Conservation (phyloP, 1,139 yeast genomes). For the Geotrichum restrictum region DNA sequence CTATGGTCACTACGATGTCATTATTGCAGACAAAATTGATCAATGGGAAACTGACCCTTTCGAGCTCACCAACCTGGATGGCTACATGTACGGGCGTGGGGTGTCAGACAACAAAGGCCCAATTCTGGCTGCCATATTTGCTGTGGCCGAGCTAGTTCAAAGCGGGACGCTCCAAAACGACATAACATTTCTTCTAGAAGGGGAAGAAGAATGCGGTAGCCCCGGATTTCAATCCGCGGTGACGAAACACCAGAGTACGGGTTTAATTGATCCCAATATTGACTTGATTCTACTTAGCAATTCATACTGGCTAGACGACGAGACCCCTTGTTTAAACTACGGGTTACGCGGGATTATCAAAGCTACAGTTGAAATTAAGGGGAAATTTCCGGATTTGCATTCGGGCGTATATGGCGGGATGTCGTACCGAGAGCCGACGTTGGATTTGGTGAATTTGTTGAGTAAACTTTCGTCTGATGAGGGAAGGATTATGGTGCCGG, state of each 20-base stretch:
- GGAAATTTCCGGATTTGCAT: constrained; percentile 82
- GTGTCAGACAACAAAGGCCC: constrained; percentile 96
- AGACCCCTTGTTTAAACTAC: constrained; percentile 84
- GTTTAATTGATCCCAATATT: constrained; percentile 53
- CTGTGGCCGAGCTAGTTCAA: constrained; percentile 69
- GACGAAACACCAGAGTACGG: constrained; percentile 40
- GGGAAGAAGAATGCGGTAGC: constrained; percentile 94
- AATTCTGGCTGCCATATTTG: constrained; percentile 74
- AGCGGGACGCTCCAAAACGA: constrained; percentile 58
- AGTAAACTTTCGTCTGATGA: constrained; percentile 55
- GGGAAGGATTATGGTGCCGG: constrained; percentile 62
- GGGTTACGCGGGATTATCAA: constrained; percentile 90
- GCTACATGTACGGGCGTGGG: constrained; percentile 87
- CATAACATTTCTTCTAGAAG: constrained; percentile 80
- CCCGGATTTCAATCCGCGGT: constrained; percentile 74
- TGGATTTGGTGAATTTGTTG: constrained; percentile 72
- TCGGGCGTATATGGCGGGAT: constrained; percentile 98
- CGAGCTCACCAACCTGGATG: constrained; percentile 67
- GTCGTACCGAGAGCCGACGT: constrained; percentile 79
- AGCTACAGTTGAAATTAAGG: constrained; percentile 64
- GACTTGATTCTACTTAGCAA: constrained; percentile 90
- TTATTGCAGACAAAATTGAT: constrained; percentile 56
- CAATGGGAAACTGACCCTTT: constrained; percentile 80
- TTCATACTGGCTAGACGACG: constrained; percentile 90
- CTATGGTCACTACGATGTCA: constrained; percentile 97